Conservation (phyloP, 2,329 filamentous ascomycete genomes). For the Alternaria triticina region DNA sequence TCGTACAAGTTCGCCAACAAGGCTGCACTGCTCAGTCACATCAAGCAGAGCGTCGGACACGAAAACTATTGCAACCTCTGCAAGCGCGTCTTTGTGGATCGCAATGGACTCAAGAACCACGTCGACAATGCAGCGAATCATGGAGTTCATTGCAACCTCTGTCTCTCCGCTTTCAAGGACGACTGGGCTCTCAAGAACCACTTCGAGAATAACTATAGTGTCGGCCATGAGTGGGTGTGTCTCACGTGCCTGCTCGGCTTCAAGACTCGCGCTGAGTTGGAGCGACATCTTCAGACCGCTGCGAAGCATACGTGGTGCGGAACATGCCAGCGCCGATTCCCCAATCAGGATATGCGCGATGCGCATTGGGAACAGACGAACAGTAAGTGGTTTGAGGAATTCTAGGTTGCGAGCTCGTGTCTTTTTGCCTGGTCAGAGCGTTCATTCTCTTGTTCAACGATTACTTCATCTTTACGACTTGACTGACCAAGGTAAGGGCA, state of each 20-base stretch:
- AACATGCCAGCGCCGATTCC: conserved; percentile 36
- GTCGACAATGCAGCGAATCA: conserved; percentile 39
- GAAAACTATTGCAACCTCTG: conserved; percentile 46
- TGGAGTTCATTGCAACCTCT: conserved; percentile 40
- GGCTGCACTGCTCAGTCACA: conserved; percentile 28
- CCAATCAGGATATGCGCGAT: conserved; percentile 40
- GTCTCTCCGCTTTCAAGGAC: conserved; percentile 43
- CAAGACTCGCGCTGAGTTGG: conserved; percentile 22
- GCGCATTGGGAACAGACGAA: conserved; percentile 40
- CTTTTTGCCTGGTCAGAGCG: not conserved
- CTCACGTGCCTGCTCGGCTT: conserved; percentile 40
- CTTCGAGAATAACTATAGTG: conserved; percentile 41
- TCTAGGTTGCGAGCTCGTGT: not conserved
- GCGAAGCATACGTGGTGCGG: conserved; percentile 39
- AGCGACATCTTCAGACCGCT: conserved; percentile 31
- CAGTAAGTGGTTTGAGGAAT: conserved; percentile 21
- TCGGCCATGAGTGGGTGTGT: conserved; percentile 37
- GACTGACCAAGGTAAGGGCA: conserved; percentile 21
- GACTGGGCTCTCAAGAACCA: conserved; percentile 42
- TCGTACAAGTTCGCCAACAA: conserved; percentile 31
- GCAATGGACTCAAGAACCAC: conserved; percentile 45
- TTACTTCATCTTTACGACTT: not conserved
- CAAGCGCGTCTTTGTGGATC: conserved; percentile 42
- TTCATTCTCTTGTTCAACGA: not conserved
- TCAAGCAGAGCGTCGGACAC: conserved; percentile 34